phyloP scores from a whole-genome alignment of 768 basidiomycete species.

The Sutorius australiensis region DNA sequence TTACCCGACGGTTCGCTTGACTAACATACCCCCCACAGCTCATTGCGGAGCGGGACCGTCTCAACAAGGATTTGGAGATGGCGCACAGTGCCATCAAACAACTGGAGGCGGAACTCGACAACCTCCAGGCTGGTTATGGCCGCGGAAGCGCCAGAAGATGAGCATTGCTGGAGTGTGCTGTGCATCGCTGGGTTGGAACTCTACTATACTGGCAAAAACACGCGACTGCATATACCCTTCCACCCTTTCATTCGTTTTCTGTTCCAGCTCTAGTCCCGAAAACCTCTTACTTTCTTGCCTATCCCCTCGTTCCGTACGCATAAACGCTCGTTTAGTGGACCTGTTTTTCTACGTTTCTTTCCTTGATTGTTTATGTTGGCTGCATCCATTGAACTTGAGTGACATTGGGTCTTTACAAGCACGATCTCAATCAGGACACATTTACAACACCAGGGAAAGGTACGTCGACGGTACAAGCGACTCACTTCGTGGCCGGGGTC shows the following conservation, averaged over 20 bases:
- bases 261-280: constrained; percentile 8
- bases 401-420: too few species aligned
- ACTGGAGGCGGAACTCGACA: constrained; percentile 87
- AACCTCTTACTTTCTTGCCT: constrained; percentile 2
- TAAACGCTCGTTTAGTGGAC: constrained; percentile 27
- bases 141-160: constrained; percentile 47
- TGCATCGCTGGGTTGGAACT: constrained; percentile 5
- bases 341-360: constrained; percentile 5
- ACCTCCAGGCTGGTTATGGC: constrained; percentile 81
- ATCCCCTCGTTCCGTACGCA: background rate
- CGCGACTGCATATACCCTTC: constrained; percentile 30
- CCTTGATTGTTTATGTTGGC: constrained; percentile 1
- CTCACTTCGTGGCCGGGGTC: too few species aligned
- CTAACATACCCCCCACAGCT: constrained; percentile 51
- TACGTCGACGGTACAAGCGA: too few species aligned
- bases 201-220: constrained; percentile 3
- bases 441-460: too few species aligned
- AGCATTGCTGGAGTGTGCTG: background rate
- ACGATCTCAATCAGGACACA: too few species aligned
- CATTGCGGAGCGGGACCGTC: constrained; percentile 95
- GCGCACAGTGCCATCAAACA: constrained; percentile 91
- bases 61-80: constrained; percentile 97
- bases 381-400: too few species aligned
- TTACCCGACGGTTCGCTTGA: background rate
- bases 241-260: constrained; percentile 19